Base-by-base conservation (phyloP, 2,329 filamentous ascomycete genomes). In the Xylaria sp. region DNA sequence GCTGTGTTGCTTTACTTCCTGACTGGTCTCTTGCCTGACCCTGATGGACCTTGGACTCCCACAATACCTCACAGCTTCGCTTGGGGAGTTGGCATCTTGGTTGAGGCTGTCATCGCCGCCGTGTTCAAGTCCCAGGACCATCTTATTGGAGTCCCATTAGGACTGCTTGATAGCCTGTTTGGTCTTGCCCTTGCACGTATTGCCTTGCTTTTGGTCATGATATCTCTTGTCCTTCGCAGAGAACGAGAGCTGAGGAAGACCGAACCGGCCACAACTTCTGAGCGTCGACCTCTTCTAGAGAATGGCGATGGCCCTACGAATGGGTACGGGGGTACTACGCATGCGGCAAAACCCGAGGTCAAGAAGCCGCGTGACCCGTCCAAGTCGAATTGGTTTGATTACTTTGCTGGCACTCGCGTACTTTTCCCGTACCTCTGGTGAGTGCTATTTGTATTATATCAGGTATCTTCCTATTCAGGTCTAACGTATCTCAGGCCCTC, bases 341-440 rank as follows among this genome's bases (percentile, higher is more conserved):
- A 52, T 43, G 42, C 60, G 9, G 33, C 47, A n/a, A 69, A 67
- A 25, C 33, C 51, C 0, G 51, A 37, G 11, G 31, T 49, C 9
- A 65, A 55, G 21, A 67, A 64, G 45, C 1, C 49, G 15, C 66
- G 65, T 4, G 67, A 70, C 43, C 61, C 67, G 19, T 67, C 66
- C 3, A 69, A 64, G 43, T 64, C 68, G 9, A 66, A 78, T 2
- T 82, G 80, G 80, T 70, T 82, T 9, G 79, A 81, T 63, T 82
- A 82, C 61, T 74, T 82, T 63, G 74, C 78, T 12, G 80, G 80
- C 0, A 82, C 81, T 65, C 67, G 74, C 14, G 74, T 80, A 9
- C 71, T 82, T 5, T 81, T 82, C 33, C 79, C 80, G 2, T 82
- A 80, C 45, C 70, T 82, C 1, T 82, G 80, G 80, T 77, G 69